Evolutionary conservation across 805 yeast species (phyloP), one percentile per base, ranked within the genome.

Genomic region (Metschnikowia lachancei): DNA sequence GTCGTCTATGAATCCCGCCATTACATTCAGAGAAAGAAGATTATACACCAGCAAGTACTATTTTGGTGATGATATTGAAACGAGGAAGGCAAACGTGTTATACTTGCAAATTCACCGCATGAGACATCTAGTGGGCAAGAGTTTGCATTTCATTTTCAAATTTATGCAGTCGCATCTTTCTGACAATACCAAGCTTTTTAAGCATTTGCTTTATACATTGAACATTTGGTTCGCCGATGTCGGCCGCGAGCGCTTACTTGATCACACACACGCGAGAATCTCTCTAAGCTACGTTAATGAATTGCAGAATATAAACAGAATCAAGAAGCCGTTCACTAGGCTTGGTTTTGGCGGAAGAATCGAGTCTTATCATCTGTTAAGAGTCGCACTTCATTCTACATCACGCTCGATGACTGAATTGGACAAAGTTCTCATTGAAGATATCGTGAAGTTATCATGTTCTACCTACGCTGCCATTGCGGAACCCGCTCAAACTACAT

Each of bases 161-260:
- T 76, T 74, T 52, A 63, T 89, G 46, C 56, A 65, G 6, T 62
- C 69, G 1, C 65, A 77, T 41, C 76, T 75, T 36, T 81, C 77
- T 34, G 89, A 87, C 49, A 84, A 87, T 50, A 77, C 85, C 7
- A 77, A 78, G 11, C 60, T 85, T 5, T 76, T 83, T 59, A 80
- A 80, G 50, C 78, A 81, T 38, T 72, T 84, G 29, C 65, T 89
- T 28, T 78, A 80, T 57, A 82, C 84, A 3, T 60, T 85, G 36
- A 81, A 84, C 51, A 79, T 84, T 6, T 94, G 95, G 88, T 83
- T 85, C 55, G 73, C 85, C 20, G 94, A 89, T 59, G 84, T 85
- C 20, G 95, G 96, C 1, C 75, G 79, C 45, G 95, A 87, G 54
- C 69, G 85, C 11, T 64, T 83, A 0, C 75, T 82, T 41, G 82